Base-by-base conservation (phyloP, 495 filamentous ascomycete genomes). In the Amniculicola lignicola region DNA sequence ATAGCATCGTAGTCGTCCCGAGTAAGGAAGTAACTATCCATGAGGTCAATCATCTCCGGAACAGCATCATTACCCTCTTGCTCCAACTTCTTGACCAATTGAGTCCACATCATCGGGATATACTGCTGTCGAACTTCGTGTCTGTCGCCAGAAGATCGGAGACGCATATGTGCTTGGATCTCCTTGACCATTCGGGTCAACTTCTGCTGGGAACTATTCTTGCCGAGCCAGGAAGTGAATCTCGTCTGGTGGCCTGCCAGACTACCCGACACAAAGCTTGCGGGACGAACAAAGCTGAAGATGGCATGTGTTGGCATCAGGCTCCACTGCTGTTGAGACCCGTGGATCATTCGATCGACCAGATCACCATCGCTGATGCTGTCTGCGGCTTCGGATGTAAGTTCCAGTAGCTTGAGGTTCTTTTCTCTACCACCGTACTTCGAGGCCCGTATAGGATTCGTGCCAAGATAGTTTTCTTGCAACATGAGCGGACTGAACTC, bases 1-100 rank as follows among this genome's bases (percentile, higher is more conserved):
- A 97, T 88, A 12, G 82, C 85, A 69, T 99, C 93, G 70, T 86
- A 96, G 70, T 99, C 93, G 5, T 97, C 93, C 51, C 83, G 82
- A 0, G 93, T 97, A n/a, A 99, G 78, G 72, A 85, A 99, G 69
- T 99, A 99, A 69, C 84, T 87, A 65, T 99, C 93, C 93, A 99
- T 96, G 37, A 95, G 75, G 25, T 90, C 79, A 64, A 96, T 95
- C 21, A 74, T 57, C 16, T 74, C 68, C 3, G 62, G 62, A 16
- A 72, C 70, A 44, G 62, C 59, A 14, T 72, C 70, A 35, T 72
- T 74, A 25, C 71, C 71, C 12, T 71, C 64, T 2, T 18, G n/a
- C 43, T 64, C 27, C 5, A 74, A 48, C 36, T 79, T 79, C 44
- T 83, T 82, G 53, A 95, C 77, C n/a, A 90, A 72, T 61, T 81